Percentiles rank a stretch among this genome's conserved stretches.
phyloP scores from a whole-genome alignment of 2,329 filamentous ascomycete species.

The Colletotrichum sp. region DNA sequence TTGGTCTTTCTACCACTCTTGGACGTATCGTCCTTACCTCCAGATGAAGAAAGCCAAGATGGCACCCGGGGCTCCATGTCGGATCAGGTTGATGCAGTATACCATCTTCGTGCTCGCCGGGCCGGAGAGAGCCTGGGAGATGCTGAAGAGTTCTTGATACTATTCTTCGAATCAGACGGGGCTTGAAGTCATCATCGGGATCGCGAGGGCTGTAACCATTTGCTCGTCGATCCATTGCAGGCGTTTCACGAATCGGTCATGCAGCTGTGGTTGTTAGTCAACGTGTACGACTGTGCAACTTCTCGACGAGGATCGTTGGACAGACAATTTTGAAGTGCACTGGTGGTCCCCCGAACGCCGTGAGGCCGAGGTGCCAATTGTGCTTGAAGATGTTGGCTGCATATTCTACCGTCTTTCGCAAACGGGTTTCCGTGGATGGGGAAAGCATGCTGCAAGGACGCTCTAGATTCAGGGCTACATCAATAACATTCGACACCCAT shows the following conservation, averaged over 20 bases:
- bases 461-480: not conserved
- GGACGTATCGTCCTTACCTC: constrained; percentile 43
- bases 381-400: not conserved
- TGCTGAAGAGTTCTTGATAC: constrained; percentile 72
- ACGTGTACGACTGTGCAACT: not conserved
- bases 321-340: constrained; percentile 69
- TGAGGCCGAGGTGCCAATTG: constrained; percentile 66
- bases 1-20: not conserved
- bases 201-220: constrained; percentile 44
- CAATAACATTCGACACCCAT: not conserved
- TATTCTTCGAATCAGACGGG: constrained; percentile 34
- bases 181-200: not conserved
- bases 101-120: constrained; percentile 71
- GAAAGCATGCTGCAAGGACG: not conserved
- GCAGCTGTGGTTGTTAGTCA: constrained; percentile 40
- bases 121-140: constrained; percentile 68
- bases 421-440: not conserved
- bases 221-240: constrained; percentile 69
- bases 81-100: constrained; percentile 67
- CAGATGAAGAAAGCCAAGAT: constrained; percentile 64
- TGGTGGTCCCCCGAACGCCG: constrained; percentile 67
- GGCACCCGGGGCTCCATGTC: constrained; percentile 60
- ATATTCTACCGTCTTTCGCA: not conserved
- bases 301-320: not conserved
- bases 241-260: constrained; percentile 64